These are phyloP conservation scores for Fraxinus sp. DNA, from an alignment of 305 asterid genomes.

Conservation along the genomic window DNA sequence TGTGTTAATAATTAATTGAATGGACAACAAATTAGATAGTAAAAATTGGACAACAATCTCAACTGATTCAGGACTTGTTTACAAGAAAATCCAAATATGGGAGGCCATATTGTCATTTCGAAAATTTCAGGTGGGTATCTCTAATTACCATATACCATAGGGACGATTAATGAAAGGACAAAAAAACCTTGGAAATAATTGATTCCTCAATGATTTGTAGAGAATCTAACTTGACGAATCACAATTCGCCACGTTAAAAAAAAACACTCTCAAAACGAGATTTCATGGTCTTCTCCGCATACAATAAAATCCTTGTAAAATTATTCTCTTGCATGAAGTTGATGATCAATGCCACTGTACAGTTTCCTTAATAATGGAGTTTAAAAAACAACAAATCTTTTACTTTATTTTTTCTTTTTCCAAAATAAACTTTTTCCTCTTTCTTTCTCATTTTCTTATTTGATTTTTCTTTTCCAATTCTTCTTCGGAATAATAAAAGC, in stretches of 20 bases:
- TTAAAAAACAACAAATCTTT: neutral
- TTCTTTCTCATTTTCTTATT: neutral
- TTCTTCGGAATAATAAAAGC: neutral
- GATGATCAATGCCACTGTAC: neutral
- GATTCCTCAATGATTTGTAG: neutral
- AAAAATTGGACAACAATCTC: too few relatives aligned
- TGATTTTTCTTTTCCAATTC: neutral
- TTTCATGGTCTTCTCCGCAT: conserved; percentile 8
- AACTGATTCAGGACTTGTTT: neutral
- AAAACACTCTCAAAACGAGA: neutral
- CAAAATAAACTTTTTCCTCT: neutral
- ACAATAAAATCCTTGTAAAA: conserved; percentile 2
- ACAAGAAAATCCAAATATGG: neutral
- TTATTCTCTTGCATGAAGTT: neutral
- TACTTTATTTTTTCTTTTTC: conserved; percentile 13
- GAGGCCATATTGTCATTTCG: neutral
- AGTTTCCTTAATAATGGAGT: neutral
- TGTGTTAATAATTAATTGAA: too few relatives aligned
- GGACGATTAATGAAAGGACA: neutral
- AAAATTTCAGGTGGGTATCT: neutral
- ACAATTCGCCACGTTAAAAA: neutral
- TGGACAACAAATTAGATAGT: too few relatives aligned
- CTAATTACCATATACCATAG: neutral
- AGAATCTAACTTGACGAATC: neutral
- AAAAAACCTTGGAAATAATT: neutral